These are phyloP conservation scores for Hericium rajendrae DNA, from an alignment of 768 basidiomycete genomes.

Conservation along the genomic window DNA sequence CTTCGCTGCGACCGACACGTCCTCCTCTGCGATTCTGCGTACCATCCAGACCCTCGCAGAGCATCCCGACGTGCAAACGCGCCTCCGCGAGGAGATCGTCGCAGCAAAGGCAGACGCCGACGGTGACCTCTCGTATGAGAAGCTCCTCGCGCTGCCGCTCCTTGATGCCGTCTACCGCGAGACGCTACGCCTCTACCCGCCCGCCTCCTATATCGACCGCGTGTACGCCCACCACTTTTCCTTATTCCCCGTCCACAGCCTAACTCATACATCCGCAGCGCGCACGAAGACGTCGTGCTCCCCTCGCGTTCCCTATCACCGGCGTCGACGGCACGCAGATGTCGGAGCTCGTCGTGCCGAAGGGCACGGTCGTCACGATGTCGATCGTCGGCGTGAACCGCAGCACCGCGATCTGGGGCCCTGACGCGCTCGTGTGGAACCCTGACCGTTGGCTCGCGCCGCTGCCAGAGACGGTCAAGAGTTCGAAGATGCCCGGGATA, in stretches of 20 bases:
- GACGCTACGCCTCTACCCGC: neutral
- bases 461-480: neutral
- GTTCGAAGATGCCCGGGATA: conserved; percentile 1
- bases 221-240: neutral
- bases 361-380: conserved; percentile 16
- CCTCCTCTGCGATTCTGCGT: neutral
- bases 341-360: conserved; percentile 1
- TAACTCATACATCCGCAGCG: neutral
- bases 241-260: neutral
- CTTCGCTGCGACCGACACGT: neutral
- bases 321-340: neutral
- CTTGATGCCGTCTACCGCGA: neutral
- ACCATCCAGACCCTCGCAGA: neutral
- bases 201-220: neutral
- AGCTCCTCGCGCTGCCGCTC: neutral
- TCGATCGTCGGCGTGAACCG: conserved; percentile 24
- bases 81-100: neutral
- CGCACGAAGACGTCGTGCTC: neutral
- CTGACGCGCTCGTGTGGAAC: conserved; percentile 9
- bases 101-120: neutral
- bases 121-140: neutral
- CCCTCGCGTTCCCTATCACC: neutral
- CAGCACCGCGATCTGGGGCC: conserved; percentile 1
- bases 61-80: neutral
- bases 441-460: conserved; percentile 10